Conservation (phyloP, 169 alveolate species). For the Plasmodium gallinaceum region DNA sequence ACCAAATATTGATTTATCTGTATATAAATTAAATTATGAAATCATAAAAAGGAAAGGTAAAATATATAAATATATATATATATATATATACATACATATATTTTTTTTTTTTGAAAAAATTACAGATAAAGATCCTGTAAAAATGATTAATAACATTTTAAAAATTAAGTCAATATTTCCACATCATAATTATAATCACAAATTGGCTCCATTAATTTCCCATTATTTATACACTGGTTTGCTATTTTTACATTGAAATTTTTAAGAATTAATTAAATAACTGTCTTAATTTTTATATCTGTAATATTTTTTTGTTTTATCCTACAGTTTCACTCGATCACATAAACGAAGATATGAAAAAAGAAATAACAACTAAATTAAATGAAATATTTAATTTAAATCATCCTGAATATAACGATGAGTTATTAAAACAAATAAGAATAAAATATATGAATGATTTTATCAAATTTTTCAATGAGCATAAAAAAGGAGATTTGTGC, state of each 20-base stretch:
- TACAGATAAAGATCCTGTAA: slow-evolving; percentile 38
- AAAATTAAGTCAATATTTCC: slow-evolving; percentile 59
- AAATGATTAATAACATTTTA: slow-evolving; percentile 31
- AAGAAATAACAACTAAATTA: slow-evolving; percentile 35
- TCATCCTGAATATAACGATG: slow-evolving; percentile 13
- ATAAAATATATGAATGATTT: slow-evolving; percentile 41
- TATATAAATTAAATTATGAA: slow-evolving; percentile 31
- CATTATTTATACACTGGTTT: slow-evolving; percentile 63
- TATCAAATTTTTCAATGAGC: slow-evolving; percentile 28
- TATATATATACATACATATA: neutral
- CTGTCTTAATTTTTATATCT: neutral
- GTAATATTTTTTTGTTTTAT: neutral
- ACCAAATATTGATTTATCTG: slow-evolving; percentile 53
- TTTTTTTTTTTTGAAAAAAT: neutral
- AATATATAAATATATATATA: neutral
- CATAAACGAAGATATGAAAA: slow-evolving; percentile 6
- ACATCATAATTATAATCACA: slow-evolving; percentile 52
- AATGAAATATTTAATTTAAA: slow-evolving; percentile 32
- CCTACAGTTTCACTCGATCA: slow-evolving; percentile 27
- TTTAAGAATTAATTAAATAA: neutral
- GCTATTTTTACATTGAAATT: neutral
- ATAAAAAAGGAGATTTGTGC: slow-evolving; percentile 61
- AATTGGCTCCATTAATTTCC: slow-evolving; percentile 56
- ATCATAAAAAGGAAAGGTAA: slow-evolving; percentile 51
- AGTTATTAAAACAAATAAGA: slow-evolving; percentile 23